These are phyloP conservation scores for Heliamphora exappendiculata DNA, from an alignment of 148 eudicot species.

Conservation along the genomic window DNA sequence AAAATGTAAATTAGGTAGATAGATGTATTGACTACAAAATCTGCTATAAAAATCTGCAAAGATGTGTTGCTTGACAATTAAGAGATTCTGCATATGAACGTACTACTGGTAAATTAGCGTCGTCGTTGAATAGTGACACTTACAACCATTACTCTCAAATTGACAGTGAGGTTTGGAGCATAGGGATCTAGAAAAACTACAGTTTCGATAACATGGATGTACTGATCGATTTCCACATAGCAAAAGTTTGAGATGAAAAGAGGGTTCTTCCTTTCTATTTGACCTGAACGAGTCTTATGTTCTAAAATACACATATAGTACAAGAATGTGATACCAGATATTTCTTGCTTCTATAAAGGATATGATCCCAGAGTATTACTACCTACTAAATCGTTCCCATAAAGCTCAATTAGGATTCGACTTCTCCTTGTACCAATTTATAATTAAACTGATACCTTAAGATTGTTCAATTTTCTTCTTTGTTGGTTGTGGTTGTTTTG, in stretches of 20 bases:
- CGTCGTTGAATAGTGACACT: not conserved
- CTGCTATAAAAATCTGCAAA: not conserved
- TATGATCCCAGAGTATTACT: not conserved
- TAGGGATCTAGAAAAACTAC: not conserved
- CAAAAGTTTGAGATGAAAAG: not conserved
- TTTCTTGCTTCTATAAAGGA: not conserved
- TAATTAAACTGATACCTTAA: not conserved
- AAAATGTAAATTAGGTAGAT: too few relatives aligned
- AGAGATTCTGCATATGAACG: not conserved
- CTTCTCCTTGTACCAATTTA: not conserved
- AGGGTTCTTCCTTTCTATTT: not conserved
- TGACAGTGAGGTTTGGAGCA: not conserved
- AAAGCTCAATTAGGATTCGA: too few relatives aligned
- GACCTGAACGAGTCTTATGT: not conserved
- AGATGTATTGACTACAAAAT: not conserved
- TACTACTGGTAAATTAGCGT: not conserved
- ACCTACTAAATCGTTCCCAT: not conserved
- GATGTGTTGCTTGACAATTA: not conserved
- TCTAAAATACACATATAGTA: not conserved
- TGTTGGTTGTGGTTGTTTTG: not conserved
- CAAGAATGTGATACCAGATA: not conserved
- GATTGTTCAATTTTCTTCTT: not conserved
- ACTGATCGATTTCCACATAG: not conserved
- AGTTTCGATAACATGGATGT: not conserved
- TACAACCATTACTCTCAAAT: not conserved